Evolutionary conservation across 164 flowering plant species (phyloP), one percentile per base, ranked within the genome.

Genomic region (Kingdonia uniflora): DNA sequence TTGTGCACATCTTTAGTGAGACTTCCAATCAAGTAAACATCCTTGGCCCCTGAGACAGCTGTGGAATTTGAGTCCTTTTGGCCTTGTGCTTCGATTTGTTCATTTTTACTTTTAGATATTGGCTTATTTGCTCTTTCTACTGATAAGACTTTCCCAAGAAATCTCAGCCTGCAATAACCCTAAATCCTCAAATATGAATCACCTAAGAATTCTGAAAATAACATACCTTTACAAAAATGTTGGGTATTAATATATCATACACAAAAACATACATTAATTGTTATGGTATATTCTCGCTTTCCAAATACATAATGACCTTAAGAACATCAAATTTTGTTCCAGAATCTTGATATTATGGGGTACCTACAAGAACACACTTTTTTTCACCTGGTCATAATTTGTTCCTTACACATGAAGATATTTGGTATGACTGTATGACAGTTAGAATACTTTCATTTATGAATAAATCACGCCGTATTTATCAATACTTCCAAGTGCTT

Each of bases 141-240:
- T 16, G 74, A 67, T 58, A 92, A 68, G 42, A 88, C 89, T 68
- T 84, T 88, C 39, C 98, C 98, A 67, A 92, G 94, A 78, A 92
- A 86, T 55, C 87, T 71, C 64, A 88, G 59, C 78, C 95, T 87
- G 66, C 22, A 16, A 39, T 48, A 58, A 35, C 51, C 1, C 16
- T 42, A 42, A 42, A 15, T n/a, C 14, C 19, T 19, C 46, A n/a
- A n/a, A 42, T 15, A 4, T 42, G 1, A n/a, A 42, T n/a, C 1
- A 42, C 19, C 19, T 7, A 42, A 5, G 19, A 42, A 42, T 6
- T 42, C 16, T 6, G 19, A n/a, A n/a, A n/a, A n/a, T n/a, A n/a
- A n/a, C n/a, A n/a, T n/a, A n/a, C n/a, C n/a, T n/a, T n/a, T 15
- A n/a, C 3, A 29, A 29, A 8, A 29, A 3, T 29, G 4, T 29